Base-by-base conservation (phyloP, 768 basidiomycete genomes). In the Auriscalpium vulgare region DNA sequence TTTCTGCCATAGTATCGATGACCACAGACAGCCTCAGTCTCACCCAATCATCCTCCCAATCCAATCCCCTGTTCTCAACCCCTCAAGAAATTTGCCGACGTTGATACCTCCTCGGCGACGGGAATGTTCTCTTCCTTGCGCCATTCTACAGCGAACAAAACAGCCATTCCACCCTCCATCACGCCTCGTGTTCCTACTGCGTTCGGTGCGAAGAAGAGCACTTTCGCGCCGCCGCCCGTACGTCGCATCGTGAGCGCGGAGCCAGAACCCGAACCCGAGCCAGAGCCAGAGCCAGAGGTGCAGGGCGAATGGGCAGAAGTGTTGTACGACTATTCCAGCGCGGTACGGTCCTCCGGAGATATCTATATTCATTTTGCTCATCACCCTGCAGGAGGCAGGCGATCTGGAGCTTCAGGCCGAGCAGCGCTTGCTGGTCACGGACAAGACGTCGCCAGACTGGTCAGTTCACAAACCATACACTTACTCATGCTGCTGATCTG, bases 401-500 rank as follows among this genome's bases (percentile, higher is more conserved):
- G 89, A 91, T 73, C 71, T 91, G 37, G 66, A 71, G 38, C 72
- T 91, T 55, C 72, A 74, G 45, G 80, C 77, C 50, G 78, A 79
- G 10, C 74, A 82, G 63, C 75, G 77, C 46, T 75, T 91, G n/a
- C 68, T 82, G 56, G 76, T 91, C 40, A 76, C 79, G 6, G 84
- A 85, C 60, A 76, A 74, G 61, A 81, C 83, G 6, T 88, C 87
- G 10, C 84, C 83, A 21, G 89, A 91, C 62, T 91, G 89, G 89
- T 90, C 63, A 45, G 46, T 13, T 35, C 16, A 16, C 47, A 34
- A 29, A 17, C 16, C 53, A 10, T 40, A 16, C 19, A 37, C 35
- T 10, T n/a, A 43, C n/a, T 37, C 10, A 14, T 10, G 14, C 50
- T 55, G n/a, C 54, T 53, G 23, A 51, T 37, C 17, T n/a, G 45